Percentiles rank a stretch among this genome's conserved stretches.
These are phyloP conservation scores for Ophiostoma tasmaniense DNA, from an alignment of 2,329 filamentous ascomycete genomes.

Conservation along the genomic window DNA sequence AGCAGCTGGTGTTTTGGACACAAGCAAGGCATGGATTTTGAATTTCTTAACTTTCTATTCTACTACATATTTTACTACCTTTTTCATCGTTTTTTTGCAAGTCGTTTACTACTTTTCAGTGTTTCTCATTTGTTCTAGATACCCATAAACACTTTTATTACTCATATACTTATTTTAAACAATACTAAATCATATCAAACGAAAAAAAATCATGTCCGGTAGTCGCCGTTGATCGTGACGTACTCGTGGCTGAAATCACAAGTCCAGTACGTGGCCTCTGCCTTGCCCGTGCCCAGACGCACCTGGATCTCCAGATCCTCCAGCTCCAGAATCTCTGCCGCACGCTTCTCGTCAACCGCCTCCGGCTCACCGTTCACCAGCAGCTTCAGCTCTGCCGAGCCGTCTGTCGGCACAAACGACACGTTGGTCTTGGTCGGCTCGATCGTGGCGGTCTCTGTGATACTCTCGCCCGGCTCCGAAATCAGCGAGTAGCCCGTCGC, in stretches of 20 bases:
- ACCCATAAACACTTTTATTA: neutral
- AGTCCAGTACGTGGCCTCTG: slow-evolving; percentile 70
- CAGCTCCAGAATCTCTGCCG: slow-evolving; percentile 66
- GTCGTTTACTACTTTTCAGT: neutral
- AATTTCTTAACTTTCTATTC: neutral
- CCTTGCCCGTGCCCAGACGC: slow-evolving; percentile 57
- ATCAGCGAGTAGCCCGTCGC: slow-evolving; percentile 75
- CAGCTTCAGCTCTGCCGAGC: slow-evolving; percentile 66
- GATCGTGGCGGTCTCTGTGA: slow-evolving; percentile 48
- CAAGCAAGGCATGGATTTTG: neutral
- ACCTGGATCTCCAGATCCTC: slow-evolving; percentile 76
- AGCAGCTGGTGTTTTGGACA: neutral
- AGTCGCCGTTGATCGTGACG: slow-evolving; percentile 29
- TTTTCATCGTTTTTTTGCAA: neutral
- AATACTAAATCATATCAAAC: slow-evolving; percentile 15
- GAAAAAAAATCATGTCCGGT: slow-evolving; percentile 19
- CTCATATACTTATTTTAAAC: neutral
- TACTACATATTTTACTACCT: neutral
- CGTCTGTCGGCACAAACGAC: slow-evolving; percentile 69
- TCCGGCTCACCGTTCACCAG: slow-evolving; percentile 75
- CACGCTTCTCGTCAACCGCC: slow-evolving; percentile 65
- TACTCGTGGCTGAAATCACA: slow-evolving; percentile 84
- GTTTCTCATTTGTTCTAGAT: neutral
- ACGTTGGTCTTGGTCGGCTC: slow-evolving; percentile 64
- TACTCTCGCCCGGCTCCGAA: slow-evolving; percentile 48